Percentiles rank a stretch among this genome's conserved stretches.
These are phyloP conservation scores for Teratosphaeria zuluensis DNA, from an alignment of 2,329 filamentous ascomycete genomes.

Conservation along the genomic window DNA sequence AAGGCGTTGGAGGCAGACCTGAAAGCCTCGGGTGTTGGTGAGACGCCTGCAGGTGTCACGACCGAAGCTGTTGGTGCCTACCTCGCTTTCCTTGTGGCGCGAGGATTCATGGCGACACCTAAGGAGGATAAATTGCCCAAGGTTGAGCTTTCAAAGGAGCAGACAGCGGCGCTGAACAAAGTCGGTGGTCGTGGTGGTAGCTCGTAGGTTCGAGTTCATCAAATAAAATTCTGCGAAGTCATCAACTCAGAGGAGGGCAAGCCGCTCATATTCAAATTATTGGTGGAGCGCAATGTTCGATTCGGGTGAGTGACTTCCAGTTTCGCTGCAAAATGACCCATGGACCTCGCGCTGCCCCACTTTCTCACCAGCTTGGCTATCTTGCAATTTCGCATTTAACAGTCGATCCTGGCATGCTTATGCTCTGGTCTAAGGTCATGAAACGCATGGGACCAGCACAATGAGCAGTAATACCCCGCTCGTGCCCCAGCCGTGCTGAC, in stretches of 20 bases:
- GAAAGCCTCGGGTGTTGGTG: slow-evolving; percentile 42
- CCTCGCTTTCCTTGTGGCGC: slow-evolving; percentile 51
- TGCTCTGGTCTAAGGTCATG: neutral
- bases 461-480: neutral
- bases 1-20: slow-evolving; percentile 54
- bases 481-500: neutral
- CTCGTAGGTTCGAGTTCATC: neutral
- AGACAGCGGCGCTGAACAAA: slow-evolving; percentile 40
- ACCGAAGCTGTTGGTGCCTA: slow-evolving; percentile 54
- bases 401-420: neutral
- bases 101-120: slow-evolving; percentile 51
- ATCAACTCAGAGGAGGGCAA: neutral
- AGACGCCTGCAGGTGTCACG: slow-evolving; percentile 46
- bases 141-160: slow-evolving; percentile 35
- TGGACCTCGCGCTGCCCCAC: neutral
- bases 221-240: neutral
- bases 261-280: neutral
- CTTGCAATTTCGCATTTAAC: neutral
- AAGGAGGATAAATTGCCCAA: slow-evolving; percentile 31
- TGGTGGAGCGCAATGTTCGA: neutral
- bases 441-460: neutral
- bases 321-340: neutral
- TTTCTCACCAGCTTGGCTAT: neutral
- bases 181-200: slow-evolving; percentile 44
- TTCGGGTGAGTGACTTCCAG: neutral